Evolutionary conservation across 2,329 filamentous ascomycete genomes (phyloP).

Genomic region (Cladosporium austrohemisphaericum): DNA sequence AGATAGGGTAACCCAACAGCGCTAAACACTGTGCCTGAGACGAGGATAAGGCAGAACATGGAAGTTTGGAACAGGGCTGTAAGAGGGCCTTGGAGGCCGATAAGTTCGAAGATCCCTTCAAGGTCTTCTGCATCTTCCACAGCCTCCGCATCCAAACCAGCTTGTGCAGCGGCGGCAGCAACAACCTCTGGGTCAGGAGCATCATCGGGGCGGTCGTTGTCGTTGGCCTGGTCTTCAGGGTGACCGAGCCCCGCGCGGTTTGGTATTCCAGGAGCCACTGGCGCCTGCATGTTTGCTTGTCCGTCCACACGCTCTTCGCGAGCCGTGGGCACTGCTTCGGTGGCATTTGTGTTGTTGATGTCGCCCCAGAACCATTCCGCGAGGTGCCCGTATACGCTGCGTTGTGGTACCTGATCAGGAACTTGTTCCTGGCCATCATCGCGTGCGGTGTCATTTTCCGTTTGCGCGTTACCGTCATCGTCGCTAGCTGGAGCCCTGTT

Average conservation of each 20-base stretch:
- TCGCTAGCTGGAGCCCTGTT: no score
- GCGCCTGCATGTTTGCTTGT: slow-evolving; percentile 56
- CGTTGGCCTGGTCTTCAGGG: slow-evolving; percentile 22
- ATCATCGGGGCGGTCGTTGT: slow-evolving; percentile 15
- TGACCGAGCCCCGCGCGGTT: slow-evolving; percentile 9
- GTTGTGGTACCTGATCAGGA: background rate
- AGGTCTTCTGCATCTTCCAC: slow-evolving; percentile 86
- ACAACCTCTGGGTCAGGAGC: slow-evolving; percentile 55
- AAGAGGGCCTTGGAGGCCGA: slow-evolving; percentile 92
- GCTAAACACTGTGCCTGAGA: slow-evolving; percentile 78
- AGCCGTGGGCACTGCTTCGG: slow-evolving; percentile 38
- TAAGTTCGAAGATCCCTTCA: slow-evolving; percentile 90
- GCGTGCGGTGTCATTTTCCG: background rate
- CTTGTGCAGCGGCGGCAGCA: slow-evolving; percentile 62
- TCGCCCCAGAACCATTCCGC: slow-evolving; percentile 50
- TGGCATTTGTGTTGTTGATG: slow-evolving; percentile 28
- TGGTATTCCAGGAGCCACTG: slow-evolving; percentile 46
- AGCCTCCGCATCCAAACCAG: slow-evolving; percentile 68
- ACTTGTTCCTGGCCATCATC: background rate
- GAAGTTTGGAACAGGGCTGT: slow-evolving; percentile 89
- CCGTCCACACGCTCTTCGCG: slow-evolving; percentile 60
- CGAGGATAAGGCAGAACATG: slow-evolving; percentile 86
- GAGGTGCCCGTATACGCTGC: slow-evolving; percentile 25
- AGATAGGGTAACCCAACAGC: slow-evolving; percentile 92
- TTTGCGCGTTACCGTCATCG: no score